Base-by-base conservation (phyloP, 805 yeast species). In the Candida krabiensis region DNA sequence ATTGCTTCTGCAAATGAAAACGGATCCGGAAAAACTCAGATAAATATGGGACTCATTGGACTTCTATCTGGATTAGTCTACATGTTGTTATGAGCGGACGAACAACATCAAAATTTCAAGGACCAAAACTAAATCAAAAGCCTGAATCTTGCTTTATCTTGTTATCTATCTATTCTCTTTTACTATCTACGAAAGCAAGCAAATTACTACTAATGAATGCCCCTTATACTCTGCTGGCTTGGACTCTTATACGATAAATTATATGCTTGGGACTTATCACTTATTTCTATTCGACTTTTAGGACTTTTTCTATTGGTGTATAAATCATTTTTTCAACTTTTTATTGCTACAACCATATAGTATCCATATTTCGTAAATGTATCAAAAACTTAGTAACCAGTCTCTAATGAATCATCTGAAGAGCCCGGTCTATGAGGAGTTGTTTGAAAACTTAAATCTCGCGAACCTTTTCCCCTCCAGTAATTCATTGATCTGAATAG, bases 381-480 rank as follows among this genome's bases (percentile, higher is more conserved):
- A 49, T 58, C 69, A 63, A 52, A 51, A 60, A 66, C 61, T 69
- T 70, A 65, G 69, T 61, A 60, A 64, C 69, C 61, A 54, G 56
- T 48, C 38, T 35, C 37, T 49, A 58, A 58, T 49, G 44, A 34
- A 39, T 8, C 11, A 29, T 22, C 28, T 28, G 33, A 28, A 45
- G 52, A 37, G 41, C 35, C 56, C 58, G 52, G 70, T 61, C 41
- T 50, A 58, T 65, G 70, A 66, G 70, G 66, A 54, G 67, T 67
- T 60, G 33, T 50, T 50, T 59, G 66, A 49, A 42, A 46, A n/a
- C n/a, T 27, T 38, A 58, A 49, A 35, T 28, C 66, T 68, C 64
- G 52, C 67, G n/a, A 52, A 54, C 57, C 71, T 63, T 65, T 66
- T 66, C 71, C 71, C 71, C 71, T 66, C 71, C 70, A 61, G 47